Percentiles rank a stretch among this genome's conserved stretches.
phyloP scores from a whole-genome alignment of 495 filamentous ascomycete genomes.

The Xylaria bambusicola region DNA sequence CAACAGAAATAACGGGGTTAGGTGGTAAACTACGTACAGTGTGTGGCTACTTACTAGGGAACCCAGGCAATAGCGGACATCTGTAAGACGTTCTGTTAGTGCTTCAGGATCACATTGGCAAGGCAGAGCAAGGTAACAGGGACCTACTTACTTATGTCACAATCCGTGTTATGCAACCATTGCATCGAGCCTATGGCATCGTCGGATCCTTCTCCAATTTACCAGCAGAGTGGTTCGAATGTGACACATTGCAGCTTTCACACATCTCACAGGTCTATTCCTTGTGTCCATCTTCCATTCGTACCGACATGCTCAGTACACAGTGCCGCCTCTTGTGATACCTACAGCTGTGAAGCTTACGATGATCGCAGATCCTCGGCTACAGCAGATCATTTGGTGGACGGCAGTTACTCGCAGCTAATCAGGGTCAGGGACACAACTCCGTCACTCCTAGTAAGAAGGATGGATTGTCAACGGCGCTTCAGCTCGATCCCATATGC shows the following conservation, averaged over 20 bases:
- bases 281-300: not conserved
- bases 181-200: too few relatives aligned
- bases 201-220: not conserved
- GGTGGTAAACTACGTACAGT: too few relatives aligned
- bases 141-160: too few relatives aligned
- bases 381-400: not conserved
- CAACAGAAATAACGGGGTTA: not conserved
- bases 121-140: too few relatives aligned
- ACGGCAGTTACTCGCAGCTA: not conserved
- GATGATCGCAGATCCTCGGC: not conserved
- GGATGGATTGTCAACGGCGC: not conserved
- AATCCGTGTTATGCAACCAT: too few relatives aligned
- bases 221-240: slow-evolving; percentile 12
- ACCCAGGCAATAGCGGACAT: not conserved
- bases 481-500: not conserved
- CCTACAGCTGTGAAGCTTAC: too few relatives aligned
- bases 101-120: too few relatives aligned
- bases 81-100: not conserved
- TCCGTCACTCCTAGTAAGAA: not conserved
- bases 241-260: not conserved
- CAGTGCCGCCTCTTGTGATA: too few relatives aligned
- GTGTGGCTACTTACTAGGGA: too few relatives aligned
- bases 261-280: not conserved
- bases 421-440: not conserved
- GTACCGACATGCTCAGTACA: too few relatives aligned